phyloP scores from a whole-genome alignment of 2,329 filamentous ascomycete genomes.

The Botrytis medusae region DNA sequence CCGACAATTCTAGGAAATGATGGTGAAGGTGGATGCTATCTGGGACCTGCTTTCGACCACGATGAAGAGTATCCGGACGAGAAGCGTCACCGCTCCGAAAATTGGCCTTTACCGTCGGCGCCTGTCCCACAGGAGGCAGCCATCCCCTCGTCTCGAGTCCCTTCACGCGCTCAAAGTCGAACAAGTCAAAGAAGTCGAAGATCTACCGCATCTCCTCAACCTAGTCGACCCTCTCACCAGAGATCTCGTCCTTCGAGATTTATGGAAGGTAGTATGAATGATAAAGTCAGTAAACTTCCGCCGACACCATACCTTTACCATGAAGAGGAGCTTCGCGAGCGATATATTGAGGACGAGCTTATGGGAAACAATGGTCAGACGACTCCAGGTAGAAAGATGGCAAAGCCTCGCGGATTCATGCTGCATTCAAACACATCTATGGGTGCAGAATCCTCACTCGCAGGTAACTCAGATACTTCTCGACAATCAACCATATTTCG shows the following conservation, averaged over 20 bases:
- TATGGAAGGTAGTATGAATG: conserved; percentile 82
- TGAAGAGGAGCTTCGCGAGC: conserved; percentile 30
- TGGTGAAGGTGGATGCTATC: conserved; percentile 38
- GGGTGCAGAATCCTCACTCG: conserved; percentile 29
- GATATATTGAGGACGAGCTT: conserved; percentile 24
- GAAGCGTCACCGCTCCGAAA: conserved; percentile 46
- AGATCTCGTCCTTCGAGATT: conserved; percentile 62
- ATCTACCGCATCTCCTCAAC: conserved; percentile 30
- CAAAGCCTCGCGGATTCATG: conserved; percentile 25
- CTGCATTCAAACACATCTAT: conserved; percentile 25
- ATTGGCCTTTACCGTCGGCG: conserved; percentile 44
- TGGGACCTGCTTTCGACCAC: conserved; percentile 27
- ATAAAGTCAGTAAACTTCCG: conserved; percentile 70
- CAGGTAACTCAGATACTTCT: conserved; percentile 36
- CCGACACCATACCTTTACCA: conserved; percentile 35
- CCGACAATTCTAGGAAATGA: conserved; percentile 31
- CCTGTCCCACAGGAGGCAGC: conserved; percentile 15
- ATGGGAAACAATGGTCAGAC: conserved; percentile 5
- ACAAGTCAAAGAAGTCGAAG: conserved; percentile 35
- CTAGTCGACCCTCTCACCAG: conserved; percentile 35
- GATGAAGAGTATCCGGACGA: conserved; percentile 38
- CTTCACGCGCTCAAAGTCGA: conserved; percentile 29
- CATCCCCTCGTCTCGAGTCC: conserved; percentile 24
- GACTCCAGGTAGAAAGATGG: conserved; percentile 26
- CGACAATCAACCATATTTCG: conserved; percentile 51